Evolutionary conservation across 2,329 filamentous ascomycete genomes (phyloP), one percentile per base, ranked within the genome.

Genomic region (Mariannaea sp.): DNA sequence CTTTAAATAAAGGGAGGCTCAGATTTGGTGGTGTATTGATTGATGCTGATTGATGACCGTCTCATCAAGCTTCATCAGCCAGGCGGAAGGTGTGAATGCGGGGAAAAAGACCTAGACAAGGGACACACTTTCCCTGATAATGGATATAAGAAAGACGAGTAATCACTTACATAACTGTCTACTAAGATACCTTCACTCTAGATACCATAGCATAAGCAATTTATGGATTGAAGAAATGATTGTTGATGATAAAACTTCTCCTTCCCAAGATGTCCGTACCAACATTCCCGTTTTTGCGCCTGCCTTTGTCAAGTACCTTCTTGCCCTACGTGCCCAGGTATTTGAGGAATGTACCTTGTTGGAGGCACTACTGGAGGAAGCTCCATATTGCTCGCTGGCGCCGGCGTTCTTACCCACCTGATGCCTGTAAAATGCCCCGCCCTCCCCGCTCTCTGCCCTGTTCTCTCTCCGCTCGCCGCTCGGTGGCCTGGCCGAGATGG

Each of bases 371-470:
- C n/a, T n/a, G n/a, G n/a, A n/a, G n/a, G n/a, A n/a, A n/a, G n/a
- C n/a, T n/a, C n/a, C n/a, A n/a, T n/a, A n/a, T n/a, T n/a, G n/a
- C 39, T 53, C 50, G 44, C 50, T 53, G 32, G 26, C 38, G 30
- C 50, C 43, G 43, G 43, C 43, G 50, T 53, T 53, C 50, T 39
- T 48, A 32, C 50, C 38, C 43, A 27, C 45, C 17, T 44, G 10
- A 26, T 17, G 17, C 17, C 48, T 30, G 5, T 7, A n/a, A 10
- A 16, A 7, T 45, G 41, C 50, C 50, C 43, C 49, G 41, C 42
- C 26, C 12, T 19, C 35, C 35, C 35, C 35, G 32, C 38, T 27
- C 13, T 26, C n/a, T n/a, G n/a, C n/a, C 43, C 36, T 8, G 22
- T 8, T 24, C 22, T 24, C 22, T 8, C 5, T 24, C 27, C 32